Conservation (phyloP, 768 basidiomycete genomes). For the Collybia nuda region DNA sequence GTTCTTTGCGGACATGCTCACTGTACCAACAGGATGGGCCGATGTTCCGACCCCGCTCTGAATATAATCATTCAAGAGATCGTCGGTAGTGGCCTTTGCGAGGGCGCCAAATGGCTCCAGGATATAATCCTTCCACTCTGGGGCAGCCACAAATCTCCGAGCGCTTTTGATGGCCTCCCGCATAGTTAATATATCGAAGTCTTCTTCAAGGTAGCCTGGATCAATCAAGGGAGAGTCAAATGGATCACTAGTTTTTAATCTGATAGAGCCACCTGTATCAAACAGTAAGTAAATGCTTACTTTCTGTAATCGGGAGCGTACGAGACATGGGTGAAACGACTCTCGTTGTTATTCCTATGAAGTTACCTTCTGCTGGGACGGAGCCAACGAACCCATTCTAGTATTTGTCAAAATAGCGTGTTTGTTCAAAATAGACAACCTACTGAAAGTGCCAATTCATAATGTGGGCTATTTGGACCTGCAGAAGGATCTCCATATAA, state of each 20-base stretch:
- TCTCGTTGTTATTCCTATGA: conserved; percentile 3
- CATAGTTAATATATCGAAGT: conserved; percentile 19
- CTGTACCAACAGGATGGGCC: conserved; percentile 24
- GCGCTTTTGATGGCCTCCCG: conserved; percentile 17
- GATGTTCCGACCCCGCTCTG: conserved; percentile 13
- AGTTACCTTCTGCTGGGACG: conserved; percentile 4
- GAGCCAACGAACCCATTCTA: no score
- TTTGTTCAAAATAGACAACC: no score
- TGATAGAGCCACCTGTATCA: conserved; percentile 8
- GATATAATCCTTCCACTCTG: conserved; percentile 17
- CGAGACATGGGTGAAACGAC: conserved; percentile 16
- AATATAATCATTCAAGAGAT: conserved; percentile 15
- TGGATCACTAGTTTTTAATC: conserved; percentile 35
- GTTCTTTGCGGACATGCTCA: conserved; percentile 14
- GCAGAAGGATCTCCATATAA: conserved; percentile 25
- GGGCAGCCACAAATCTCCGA: conserved; percentile 10
- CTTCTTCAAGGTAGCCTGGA: conserved; percentile 35
- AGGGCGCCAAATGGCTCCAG: not conserved
- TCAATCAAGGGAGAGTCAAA: conserved; percentile 46
- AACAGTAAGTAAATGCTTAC: not conserved
- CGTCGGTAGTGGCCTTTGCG: conserved; percentile 7
- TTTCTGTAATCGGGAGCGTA: not conserved
- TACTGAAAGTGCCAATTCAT: conserved; percentile 30
- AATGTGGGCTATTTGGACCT: conserved; percentile 31
- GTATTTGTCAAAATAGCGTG: no score